A percentile compares a stretch with the other conserved stretches of the same genome.
phyloP scores from a whole-genome alignment of 306 rosid genomes.

The Vigna nakashimae region DNA sequence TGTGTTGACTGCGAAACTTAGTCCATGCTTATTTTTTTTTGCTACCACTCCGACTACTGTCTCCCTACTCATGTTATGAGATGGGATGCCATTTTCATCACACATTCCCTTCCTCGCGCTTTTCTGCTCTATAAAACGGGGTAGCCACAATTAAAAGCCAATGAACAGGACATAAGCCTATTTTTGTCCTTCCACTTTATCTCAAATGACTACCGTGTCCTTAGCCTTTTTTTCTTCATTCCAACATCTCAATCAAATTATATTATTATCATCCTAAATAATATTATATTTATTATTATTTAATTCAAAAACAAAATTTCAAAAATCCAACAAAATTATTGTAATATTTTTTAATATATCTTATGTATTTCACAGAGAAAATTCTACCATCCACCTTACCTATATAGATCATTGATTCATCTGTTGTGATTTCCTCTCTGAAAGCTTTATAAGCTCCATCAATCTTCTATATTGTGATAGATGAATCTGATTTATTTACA shows the following conservation, averaged over 20 bases:
- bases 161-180: background rate
- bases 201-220: conserved; percentile 22
- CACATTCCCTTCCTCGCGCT: conserved; percentile 95
- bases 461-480: too few species aligned
- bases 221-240: background rate
- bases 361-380: too few species aligned
- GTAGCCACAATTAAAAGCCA: conserved; percentile 39
- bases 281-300: too few species aligned
- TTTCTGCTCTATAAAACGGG: conserved; percentile 71
- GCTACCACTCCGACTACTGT: background rate
- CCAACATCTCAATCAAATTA: background rate
- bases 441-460: too few species aligned
- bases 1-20: background rate
- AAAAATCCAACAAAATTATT: too few species aligned
- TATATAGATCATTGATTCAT: too few species aligned
- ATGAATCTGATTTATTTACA: too few species aligned
- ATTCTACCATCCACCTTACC: too few species aligned
- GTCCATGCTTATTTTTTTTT: background rate
- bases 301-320: too few species aligned
- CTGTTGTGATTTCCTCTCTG: too few species aligned
- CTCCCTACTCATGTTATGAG: background rate
- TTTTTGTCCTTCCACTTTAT: conserved; percentile 29
- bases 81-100: conserved; percentile 23
- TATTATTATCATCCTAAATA: too few species aligned
- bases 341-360: too few species aligned